Base-by-base conservation (phyloP, 2,329 filamentous ascomycete genomes). In the Dothiorella sarmentorum region DNA sequence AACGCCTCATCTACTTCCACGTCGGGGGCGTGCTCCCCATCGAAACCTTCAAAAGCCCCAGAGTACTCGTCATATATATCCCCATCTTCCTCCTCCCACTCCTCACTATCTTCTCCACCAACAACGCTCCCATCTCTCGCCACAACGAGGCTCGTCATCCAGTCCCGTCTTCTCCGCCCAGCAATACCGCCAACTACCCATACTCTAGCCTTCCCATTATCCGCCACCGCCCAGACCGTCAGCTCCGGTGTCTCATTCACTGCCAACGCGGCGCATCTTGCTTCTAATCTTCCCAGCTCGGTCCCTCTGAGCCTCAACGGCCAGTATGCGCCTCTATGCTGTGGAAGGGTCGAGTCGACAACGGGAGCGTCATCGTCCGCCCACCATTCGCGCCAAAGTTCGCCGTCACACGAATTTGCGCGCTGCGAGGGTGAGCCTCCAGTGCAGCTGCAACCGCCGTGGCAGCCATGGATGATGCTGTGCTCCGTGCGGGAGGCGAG, bases 201-300 rank as follows among this genome's bases (percentile, higher is more conserved):
- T 6, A 76, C 73, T 5, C 68, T 74, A 3, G 78, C 78, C 60
- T 74, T 67, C 0, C 78, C 78, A 33, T 74, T 65, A 1, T 71
- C 69, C 15, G 73, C 70, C 63, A 84, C 82, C 0, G 77, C 80
- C 79, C 81, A 84, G n/a, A 84, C 70, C 0, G 75, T 71, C 27
- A 82, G 72, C 18, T 76, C 72, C 27, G 64, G 73, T 49, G 62
- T 72, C 61, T 72, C 80, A 66, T 76, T 72, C 13, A 85, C 66
- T 0, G 79, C 75, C 9, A 85, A 63, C 61, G 83, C 82, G 22
- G 80, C 79, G 3, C 82, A 64, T 7, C 73, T 74, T 3, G 6
- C 33, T 10, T 71, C 63, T 20, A 81, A 69, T 2, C 61, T 73
- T 0, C 76, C 80, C 51, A 85, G 76, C 61, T 78, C 68, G 49